Conservation (phyloP, 1,284 basidiomycete genomes). For the Erythrobasidium hasegawianum region DNA sequence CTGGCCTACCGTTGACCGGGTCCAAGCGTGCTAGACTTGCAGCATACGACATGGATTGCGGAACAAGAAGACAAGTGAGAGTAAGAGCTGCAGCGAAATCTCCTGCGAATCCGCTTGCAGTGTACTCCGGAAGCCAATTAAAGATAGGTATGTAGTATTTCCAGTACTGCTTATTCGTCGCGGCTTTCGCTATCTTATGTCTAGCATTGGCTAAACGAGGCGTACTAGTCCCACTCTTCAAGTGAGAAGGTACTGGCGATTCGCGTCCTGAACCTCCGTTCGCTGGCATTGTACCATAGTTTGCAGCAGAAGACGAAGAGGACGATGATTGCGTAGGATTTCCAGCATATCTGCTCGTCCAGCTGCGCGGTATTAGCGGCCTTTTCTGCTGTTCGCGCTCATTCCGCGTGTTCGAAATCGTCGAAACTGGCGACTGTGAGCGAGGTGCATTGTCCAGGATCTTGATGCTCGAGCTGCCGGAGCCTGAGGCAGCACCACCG, state of each 20-base stretch:
- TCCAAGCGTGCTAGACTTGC: conserved; percentile 64
- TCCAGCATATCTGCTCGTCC: too few relatives aligned
- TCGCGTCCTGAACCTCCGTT: neutral
- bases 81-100: conserved; percentile 83
- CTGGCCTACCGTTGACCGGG: conserved; percentile 41
- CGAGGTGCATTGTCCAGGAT: too few relatives aligned
- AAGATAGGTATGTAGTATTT: conserved; percentile 44
- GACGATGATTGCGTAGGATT: too few relatives aligned
- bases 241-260: neutral
- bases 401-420: too few relatives aligned
- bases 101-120: conserved; percentile 68
- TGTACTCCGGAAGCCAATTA: conserved; percentile 78
- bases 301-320: neutral
- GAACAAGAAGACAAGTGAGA: conserved; percentile 80
- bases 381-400: too few relatives aligned
- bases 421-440: too few relatives aligned
- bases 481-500: too few relatives aligned
- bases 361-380: too few relatives aligned
- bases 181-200: conserved; percentile 9
- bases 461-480: too few relatives aligned
- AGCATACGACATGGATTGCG: conserved; percentile 85
- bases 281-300: conserved; percentile 15
- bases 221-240: conserved; percentile 18
- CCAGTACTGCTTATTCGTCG: conserved; percentile 19
- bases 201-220: neutral